Evolutionary conservation across 768 basidiomycete genomes (phyloP), one percentile per base, ranked within the genome.

Genomic region (Leccinum truebloodii): DNA sequence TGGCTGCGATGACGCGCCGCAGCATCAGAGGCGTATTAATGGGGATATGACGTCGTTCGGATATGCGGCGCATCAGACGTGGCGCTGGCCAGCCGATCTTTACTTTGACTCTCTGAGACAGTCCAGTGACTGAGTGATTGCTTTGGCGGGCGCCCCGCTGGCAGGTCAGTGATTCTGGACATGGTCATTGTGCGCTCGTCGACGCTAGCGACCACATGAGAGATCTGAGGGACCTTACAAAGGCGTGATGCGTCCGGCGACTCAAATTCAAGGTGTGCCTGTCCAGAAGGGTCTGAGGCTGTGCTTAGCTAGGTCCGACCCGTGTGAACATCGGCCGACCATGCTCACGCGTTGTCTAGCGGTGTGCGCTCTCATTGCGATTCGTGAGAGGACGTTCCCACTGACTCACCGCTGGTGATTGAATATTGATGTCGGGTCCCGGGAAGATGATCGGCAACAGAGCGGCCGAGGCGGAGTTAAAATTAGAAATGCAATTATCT

Each of bases 391-490:
- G n/a, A 41, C 41, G 41, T 41, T 41, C 41, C 32, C 32, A 32
- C 32, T 30, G 28, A 9, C 28, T 30, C 28, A 30, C 28, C 28
- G 28, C 28, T 30, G 9, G 30, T 30, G 32, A 32, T 32, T n/a
- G n/a, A n/a, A n/a, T n/a, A n/a, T n/a, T 32, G 30, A 30, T 30
- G 30, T 2, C 32, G 32, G 30, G 30, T 32, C 52, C 52, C 50
- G 50, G 50, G 9, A 28, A 10, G 13, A 1, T 3, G 26, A 28
- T 54, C 66, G 59, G 63, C 58, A 59, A 32, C 30, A 14, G 59
- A 48, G 46, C 65, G 65, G 62, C 65, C 49, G 55, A 64, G 22
- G 39, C 26, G 41, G 41, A 55, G 22, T 32, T 50, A 9, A 28
- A 50, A 16, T 50, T 24, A 50, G 8, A 50, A 50, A 50, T 50